These are phyloP conservation scores for Camellia sinensis DNA, from an alignment of 148 eudicot genomes.

Conservation along the genomic window DNA sequence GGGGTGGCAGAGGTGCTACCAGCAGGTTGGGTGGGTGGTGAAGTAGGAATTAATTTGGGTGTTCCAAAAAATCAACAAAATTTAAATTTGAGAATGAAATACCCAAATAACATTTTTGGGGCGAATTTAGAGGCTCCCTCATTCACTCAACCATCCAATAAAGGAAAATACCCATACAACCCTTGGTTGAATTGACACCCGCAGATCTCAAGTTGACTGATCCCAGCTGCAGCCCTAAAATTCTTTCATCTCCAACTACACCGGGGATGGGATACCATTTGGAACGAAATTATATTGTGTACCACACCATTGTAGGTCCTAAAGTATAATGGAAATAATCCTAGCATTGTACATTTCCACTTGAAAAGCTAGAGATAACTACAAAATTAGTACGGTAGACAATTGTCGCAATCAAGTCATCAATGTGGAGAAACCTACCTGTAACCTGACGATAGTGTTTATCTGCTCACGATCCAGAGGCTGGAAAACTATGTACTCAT, in stretches of 20 bases:
- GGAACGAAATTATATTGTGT: not conserved
- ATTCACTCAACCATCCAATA: not conserved
- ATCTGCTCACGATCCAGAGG: slow-evolving; percentile 86
- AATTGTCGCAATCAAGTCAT: not conserved
- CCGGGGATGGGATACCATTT: not conserved
- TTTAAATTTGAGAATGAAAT: too few relatives aligned
- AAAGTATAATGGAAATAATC: not conserved
- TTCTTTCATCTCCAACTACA: not conserved
- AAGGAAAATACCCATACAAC: not conserved
- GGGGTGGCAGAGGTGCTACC: too few relatives aligned
- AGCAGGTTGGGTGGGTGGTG: too few relatives aligned
- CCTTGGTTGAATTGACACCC: not conserved
- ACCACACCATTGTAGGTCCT: not conserved
- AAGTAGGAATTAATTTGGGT: too few relatives aligned
- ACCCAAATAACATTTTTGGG: too few relatives aligned
- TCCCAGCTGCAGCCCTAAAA: not conserved
- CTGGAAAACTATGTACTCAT: slow-evolving; percentile 95
- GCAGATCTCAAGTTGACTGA: not conserved
- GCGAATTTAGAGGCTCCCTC: too few relatives aligned
- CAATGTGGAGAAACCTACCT: slow-evolving; percentile 40
- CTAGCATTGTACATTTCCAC: not conserved
- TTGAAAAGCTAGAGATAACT: not conserved
- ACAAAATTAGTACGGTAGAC: not conserved
- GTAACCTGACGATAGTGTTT: slow-evolving; percentile 69
- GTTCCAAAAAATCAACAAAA: too few relatives aligned